Base-by-base conservation (phyloP, 345 rosid genomes). In the Syzygium jambos region DNA sequence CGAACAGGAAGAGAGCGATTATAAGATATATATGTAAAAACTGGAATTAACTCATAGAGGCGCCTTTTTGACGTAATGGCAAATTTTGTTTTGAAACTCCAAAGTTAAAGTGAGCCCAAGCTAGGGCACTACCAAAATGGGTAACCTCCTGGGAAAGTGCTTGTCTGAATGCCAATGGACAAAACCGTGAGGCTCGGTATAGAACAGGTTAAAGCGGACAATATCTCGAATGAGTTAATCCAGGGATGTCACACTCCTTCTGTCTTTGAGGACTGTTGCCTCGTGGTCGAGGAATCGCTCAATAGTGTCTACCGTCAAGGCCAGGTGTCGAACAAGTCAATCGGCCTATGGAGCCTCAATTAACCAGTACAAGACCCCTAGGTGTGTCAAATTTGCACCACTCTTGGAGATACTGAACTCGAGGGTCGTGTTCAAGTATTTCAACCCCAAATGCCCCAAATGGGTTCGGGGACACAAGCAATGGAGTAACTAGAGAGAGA, bases 291-390 rank as follows among this genome's bases (percentile, higher is more conserved):
- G 90, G 98, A 96, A 68, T 96, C 98, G 23, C 93, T 97, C n/a
- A 97, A 95, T 92, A 95, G 96, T 88, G 99, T 96, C 29, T 97
- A 97, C 89, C 93, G 98, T 86, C 99, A 96, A 89, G 98, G 98
- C 49, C 92, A 98, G 38, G 98, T 90, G 11, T 90, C 96, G 63
- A 98, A 96, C 91, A 97, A 91, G 90, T 96, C 99, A 34, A 96
- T 97, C 54, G 99, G 98, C 38, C 95, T 84, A 92, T 34, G 98
- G 99, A 9, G 98, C 98, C 59, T 97, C 99, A 29, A 96, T 97
- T 25, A 96, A 96, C 90, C 98, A 97, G 92, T 97, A 97, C 92
- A 97, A 97, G 94, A 95, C 99, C 21, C 98, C 98, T 5, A 93
- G 99, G 91, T 97, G 99, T 85, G 98, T 97, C 88, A 97, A 97